Evolutionary conservation across 2,329 filamentous ascomycete species (phyloP).

Genomic region (Metarhizium sp.): DNA sequence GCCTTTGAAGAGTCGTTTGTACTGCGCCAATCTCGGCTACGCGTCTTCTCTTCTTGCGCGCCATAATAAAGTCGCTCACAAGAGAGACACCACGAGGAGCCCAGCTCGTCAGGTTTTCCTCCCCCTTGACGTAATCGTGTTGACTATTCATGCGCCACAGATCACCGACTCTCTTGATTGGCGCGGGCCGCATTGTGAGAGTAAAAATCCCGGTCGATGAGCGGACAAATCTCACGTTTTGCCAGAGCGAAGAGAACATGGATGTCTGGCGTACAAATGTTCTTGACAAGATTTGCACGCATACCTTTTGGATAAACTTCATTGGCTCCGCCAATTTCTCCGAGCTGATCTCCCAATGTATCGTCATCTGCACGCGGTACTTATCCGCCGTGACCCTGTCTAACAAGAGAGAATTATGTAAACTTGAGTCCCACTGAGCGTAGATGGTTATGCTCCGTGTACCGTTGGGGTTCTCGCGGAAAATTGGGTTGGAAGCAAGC

Average conservation of each 20-base stretch:
- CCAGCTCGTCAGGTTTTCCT: slow-evolving; percentile 80
- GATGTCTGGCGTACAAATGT: slow-evolving; percentile 79
- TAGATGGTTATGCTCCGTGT: slow-evolving; percentile 77
- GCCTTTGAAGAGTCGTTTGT: slow-evolving; percentile 54
- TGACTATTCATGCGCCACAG: slow-evolving; percentile 94
- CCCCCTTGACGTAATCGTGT: slow-evolving; percentile 92
- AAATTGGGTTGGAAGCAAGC: slow-evolving; percentile 65
- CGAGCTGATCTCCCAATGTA: slow-evolving; percentile 80
- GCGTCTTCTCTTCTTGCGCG: slow-evolving; percentile 64
- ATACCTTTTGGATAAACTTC: slow-evolving; percentile 72
- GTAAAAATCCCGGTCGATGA: slow-evolving; percentile 83
- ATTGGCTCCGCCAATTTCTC: slow-evolving; percentile 80
- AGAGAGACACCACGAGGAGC: slow-evolving; percentile 81
- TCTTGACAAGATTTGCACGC: slow-evolving; percentile 74
- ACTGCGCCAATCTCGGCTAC: slow-evolving; percentile 73
- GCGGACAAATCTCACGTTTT: slow-evolving; percentile 74
- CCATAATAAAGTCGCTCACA: slow-evolving; percentile 75
- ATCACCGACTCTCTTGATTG: slow-evolving; percentile 84
- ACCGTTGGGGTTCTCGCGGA: slow-evolving; percentile 81
- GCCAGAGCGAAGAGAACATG: slow-evolving; percentile 81
- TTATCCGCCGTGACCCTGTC: slow-evolving; percentile 90
- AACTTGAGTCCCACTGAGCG: slow-evolving; percentile 95
- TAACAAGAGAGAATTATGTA: slow-evolving; percentile 86
- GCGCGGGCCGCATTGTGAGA: slow-evolving; percentile 74
- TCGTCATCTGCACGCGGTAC: slow-evolving; percentile 78